These are phyloP conservation scores for Hysterium pulicare DNA, from an alignment of 2,329 filamentous ascomycete species.

Conservation along the genomic window DNA sequence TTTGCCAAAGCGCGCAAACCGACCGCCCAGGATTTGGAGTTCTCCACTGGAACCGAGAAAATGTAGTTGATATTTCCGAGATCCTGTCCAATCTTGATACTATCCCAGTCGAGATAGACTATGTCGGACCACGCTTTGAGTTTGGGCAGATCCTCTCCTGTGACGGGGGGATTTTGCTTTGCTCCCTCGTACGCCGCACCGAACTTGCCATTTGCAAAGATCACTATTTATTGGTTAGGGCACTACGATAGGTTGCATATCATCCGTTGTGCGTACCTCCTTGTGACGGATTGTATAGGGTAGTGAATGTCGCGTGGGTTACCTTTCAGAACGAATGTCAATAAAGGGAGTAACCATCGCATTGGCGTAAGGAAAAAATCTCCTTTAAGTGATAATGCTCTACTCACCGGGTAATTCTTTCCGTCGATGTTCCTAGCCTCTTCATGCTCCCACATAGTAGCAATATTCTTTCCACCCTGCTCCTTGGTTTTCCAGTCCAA, in stretches of 20 bases:
- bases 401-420: neutral
- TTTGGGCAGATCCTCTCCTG: neutral
- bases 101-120: neutral
- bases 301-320: neutral
- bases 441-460: constrained; percentile 2
- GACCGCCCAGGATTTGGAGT: neutral
- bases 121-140: neutral
- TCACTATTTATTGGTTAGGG: neutral
- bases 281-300: neutral
- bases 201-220: neutral
- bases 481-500: neutral
- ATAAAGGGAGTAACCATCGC: neutral
- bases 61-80: neutral
- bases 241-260: no score
- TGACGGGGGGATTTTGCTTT: constrained; percentile 1
- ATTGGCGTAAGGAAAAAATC: neutral
- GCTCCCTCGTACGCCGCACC: neutral
- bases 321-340: neutral
- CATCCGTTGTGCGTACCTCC: neutral
- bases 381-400: neutral
- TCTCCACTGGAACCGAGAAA: constrained; percentile 1
- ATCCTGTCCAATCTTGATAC: neutral
- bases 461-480: neutral
- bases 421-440: neutral
- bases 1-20: neutral